Base-by-base conservation (phyloP, 768 basidiomycete species). In the Cystofilobasidium capitatum region DNA sequence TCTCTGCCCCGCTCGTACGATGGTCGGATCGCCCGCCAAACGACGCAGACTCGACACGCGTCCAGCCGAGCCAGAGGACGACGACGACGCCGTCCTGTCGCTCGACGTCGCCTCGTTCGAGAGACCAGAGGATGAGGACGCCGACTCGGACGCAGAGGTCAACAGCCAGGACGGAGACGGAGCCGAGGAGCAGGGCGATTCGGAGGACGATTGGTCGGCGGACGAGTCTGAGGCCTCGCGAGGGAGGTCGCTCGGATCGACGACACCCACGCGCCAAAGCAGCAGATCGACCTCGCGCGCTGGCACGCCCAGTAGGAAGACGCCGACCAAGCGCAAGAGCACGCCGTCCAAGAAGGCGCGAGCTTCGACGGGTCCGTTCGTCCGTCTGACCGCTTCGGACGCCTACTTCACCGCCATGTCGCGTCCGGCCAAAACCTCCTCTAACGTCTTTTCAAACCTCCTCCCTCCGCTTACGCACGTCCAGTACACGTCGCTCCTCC, bases 371-470 rank as follows among this genome's bases (percentile, higher is more conserved):
- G 66, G 66, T 14, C 66, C 63, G 36, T 78, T 79, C 71, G 76
- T 88, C 58, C 82, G 84, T 5, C 81, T 83, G 31, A 84, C 88
- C 8, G 79, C 85, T 9, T 91, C 92, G 64, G 92, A 98, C 78
- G 84, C 86, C 26, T 98, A 94, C 79, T 89, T 98, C 75, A 81
- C 76, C 42, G 70, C 71, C 9, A 63, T 71, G 31, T 70, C 75
- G 10, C 71, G 74, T 29, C 82, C 86, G 20, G 29, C 39, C 22
- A 31, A 31, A 16, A 93, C 91, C 36, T 90, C 89, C 37, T 79
- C 84, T 68, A 86, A 87, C 72, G 82, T 89, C 58, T 91, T 91
- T 76, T 89, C 91, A 0, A 75, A 82, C 29, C 82, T 86, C 31
- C 83, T 90, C 37, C 81, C 85, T 29, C 87, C 89, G 0, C 80